Evolutionary conservation across 352 stramenopile species (phyloP).

Genomic region (Elongisporangium undulatum): DNA sequence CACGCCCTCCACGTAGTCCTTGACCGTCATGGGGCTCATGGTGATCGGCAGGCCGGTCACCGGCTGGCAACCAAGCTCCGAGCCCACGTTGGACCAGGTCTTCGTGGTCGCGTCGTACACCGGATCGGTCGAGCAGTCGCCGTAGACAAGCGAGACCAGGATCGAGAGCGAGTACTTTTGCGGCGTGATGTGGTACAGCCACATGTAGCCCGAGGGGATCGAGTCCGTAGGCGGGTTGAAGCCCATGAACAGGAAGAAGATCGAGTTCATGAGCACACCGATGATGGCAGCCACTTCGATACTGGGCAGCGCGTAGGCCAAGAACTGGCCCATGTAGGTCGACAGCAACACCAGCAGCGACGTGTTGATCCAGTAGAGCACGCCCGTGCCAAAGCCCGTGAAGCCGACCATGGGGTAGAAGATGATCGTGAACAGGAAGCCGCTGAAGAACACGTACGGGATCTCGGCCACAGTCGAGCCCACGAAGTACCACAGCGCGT

Average conservation of each 20-base stretch:
- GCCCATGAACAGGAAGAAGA: constrained; percentile 34
- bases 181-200: constrained; percentile 37
- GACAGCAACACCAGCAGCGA: constrained; percentile 28
- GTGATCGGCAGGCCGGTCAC: constrained; percentile 25
- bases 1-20: constrained; percentile 25
- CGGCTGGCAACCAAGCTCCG: constrained; percentile 29
- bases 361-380: constrained; percentile 38
- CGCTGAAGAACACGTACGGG: constrained; percentile 38
- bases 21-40: constrained; percentile 25
- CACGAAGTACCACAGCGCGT: constrained; percentile 59
- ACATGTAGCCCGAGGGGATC: constrained; percentile 34
- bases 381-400: constrained; percentile 16
- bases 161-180: constrained; percentile 24
- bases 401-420: constrained; percentile 51
- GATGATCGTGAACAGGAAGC: constrained; percentile 32
- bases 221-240: constrained; percentile 25
- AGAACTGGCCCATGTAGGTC: constrained; percentile 29
- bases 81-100: constrained; percentile 8
- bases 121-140: constrained; percentile 17
- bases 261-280: constrained; percentile 30
- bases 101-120: too few relatives aligned
- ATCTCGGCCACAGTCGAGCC: constrained; percentile 78
- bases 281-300: constrained; percentile 32
- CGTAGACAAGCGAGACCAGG: constrained; percentile 23
- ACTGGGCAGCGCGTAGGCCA: constrained; percentile 28